Base-by-base conservation (phyloP, 2,329 filamentous ascomycete genomes). In the Neonectria punicea region DNA sequence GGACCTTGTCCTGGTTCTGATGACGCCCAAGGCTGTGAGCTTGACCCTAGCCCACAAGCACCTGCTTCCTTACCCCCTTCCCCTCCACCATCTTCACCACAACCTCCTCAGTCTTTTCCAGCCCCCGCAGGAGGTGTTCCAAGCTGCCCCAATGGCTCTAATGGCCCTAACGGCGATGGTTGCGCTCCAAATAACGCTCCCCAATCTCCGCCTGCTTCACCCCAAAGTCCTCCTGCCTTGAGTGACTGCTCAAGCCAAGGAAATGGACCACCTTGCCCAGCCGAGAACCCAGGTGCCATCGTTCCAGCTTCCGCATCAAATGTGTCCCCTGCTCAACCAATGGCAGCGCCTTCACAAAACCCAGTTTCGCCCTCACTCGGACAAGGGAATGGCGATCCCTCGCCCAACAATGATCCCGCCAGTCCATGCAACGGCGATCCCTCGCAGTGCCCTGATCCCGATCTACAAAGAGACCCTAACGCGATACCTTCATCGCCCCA, bases 251-350 rank as follows among this genome's bases (percentile, higher is more conserved):
- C 34, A 10, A 25, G 5, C 22, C 25, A 36, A 25, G 43, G 18
- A 46, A 22, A 57, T 16, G 56, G 36, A 18, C 25, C 43, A 13
- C 47, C 47, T 53, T 59, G 56, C n/a, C 47, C 16, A 36, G 47
- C 5, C 0, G n/a, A 30, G 14, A n/a, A 47, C 10, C 32, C 56
- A 28, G 47, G 2, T 59, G 56, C 34, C 11, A 32, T 16, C 5
- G 10, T 6, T 25, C 47, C 36, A 44, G 55, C 18, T 28, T 8
- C 43, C 6, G 36, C 36, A 16, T 39, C 36, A 39, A 39, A 39
- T n/a, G 36, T 39, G 16, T n/a, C 36, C 4, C 25, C 30, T 32
- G 7, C 54, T 30, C n/a, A 43, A 13, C 5, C 20, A n/a, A 22
- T 32, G 13, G 16, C 22, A 28, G 28, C n/a, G 5, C 53, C 58